Base-by-base conservation (phyloP, 768 basidiomycete species). In the Suillus discolor region DNA sequence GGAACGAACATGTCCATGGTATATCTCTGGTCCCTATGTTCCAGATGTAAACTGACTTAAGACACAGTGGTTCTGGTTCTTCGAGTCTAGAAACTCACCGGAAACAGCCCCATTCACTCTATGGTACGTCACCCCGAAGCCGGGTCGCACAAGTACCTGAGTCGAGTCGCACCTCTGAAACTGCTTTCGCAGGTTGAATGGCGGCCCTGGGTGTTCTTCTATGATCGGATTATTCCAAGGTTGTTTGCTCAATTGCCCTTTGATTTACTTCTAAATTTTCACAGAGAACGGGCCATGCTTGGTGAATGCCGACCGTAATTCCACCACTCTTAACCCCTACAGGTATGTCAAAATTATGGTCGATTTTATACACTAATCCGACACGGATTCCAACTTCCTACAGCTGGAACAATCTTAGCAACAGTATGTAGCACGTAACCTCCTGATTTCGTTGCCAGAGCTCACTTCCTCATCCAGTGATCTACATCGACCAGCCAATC, bases 41-140 rank as follows among this genome's bases (percentile, higher is more conserved):
- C 31, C 9, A 18, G 7, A 41, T 45, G 28, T 25, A 28, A 13
- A 54, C 9, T n/a, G 53, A 45, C 62, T 8, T 13, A 12, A 20
- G 5, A 34, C 61, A 88, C 62, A 89, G 88, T 90, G 87, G 87
- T 91, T 90, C 71, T 90, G 89, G 87, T 90, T 89, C 74, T 91
- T 90, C 62, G 89, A 87, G 67, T 82, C 89, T 3, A 81, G 89
- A 16, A 75, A 84, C 34, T 77, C 80, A 4, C 86, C 89, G 0
- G 84, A 87, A 57, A 87, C 82, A 2, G 88, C 89, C 0, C 89
- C 89, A 0, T 86, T 91, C 70, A 88, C 88, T 2, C 78, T 90
- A 25, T 90, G 89, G 88, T 87, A 65, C 45, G 74, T 57, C 8
- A 1, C 15, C 49, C 11, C 12, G 45, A 47, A 15, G 36, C 38